Conservation (phyloP, 805 yeast genomes). For the Yamadazyma endophytica region DNA sequence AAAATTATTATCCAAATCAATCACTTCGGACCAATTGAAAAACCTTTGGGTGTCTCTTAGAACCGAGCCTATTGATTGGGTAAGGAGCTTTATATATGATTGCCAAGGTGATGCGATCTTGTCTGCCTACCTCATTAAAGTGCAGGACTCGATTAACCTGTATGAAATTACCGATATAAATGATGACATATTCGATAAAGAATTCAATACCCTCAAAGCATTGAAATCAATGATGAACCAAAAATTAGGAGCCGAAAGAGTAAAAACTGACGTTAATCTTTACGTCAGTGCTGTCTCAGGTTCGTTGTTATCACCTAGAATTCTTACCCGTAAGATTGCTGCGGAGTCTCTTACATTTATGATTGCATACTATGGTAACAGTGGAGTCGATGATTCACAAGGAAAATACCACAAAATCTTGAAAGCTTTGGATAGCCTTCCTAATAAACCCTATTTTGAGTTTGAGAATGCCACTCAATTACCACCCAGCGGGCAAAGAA, state of each 20-base stretch:
- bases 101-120: conserved; percentile 80
- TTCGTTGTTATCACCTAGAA: conserved; percentile 69
- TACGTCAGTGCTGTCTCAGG: conserved; percentile 61
- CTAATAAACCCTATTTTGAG: conserved; percentile 35
- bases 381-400: conserved; percentile 21
- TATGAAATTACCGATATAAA: conserved; percentile 35
- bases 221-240: conserved; percentile 69
- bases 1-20: conserved; percentile 63
- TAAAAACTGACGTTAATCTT: conserved; percentile 38
- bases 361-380: conserved; percentile 35
- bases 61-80: conserved; percentile 85
- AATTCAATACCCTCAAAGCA: conserved; percentile 72
- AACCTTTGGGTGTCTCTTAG: conserved; percentile 88
- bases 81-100: conserved; percentile 60
- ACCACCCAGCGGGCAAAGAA: conserved; percentile 7
- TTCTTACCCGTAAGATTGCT: conserved; percentile 72
- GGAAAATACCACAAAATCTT: conserved; percentile 55
- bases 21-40: conserved; percentile 67
- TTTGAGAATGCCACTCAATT: conserved; percentile 17
- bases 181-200: conserved; percentile 60
- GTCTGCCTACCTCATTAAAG: conserved; percentile 47
- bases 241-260: conserved; percentile 57
- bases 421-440: conserved; percentile 45
- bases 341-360: conserved; percentile 65
- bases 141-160: conserved; percentile 46